These are phyloP conservation scores for Rhizophora apiculata DNA, from an alignment of 345 rosid genomes.

Conservation along the genomic window DNA sequence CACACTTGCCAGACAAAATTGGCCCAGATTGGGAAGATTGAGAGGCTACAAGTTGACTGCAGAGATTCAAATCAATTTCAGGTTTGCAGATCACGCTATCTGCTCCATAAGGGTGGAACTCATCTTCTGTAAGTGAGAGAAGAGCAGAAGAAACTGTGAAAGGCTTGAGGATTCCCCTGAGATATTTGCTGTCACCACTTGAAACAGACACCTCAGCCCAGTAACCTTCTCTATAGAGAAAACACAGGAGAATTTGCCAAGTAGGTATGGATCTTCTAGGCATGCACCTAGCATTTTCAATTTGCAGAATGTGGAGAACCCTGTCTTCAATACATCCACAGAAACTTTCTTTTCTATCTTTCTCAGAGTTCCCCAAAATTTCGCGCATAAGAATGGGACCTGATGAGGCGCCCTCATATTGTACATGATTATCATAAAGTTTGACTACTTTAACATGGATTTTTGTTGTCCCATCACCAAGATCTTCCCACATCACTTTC, in stretches of 20 bases:
- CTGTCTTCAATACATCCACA: conserved; percentile 53
- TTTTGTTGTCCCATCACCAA: conserved; percentile 34
- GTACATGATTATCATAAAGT: conserved; percentile 34
- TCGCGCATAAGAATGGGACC: conserved; percentile 52
- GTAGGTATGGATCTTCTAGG: conserved; percentile 44
- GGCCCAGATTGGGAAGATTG: conserved; percentile 24
- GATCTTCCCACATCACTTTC: conserved; percentile 25
- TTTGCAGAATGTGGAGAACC: conserved; percentile 51
- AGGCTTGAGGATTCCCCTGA: conserved; percentile 71
- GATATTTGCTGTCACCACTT: conserved; percentile 34
- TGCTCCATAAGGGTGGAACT: conserved; percentile 18
- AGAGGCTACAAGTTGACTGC: conserved; percentile 16
- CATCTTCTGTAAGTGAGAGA: conserved; percentile 38
- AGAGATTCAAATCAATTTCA: conserved; percentile 12
- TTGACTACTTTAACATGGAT: conserved; percentile 51
- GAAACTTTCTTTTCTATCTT: conserved; percentile 29
- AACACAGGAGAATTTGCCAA: conserved; percentile 74
- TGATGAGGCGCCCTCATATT: conserved; percentile 32
- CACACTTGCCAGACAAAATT: conserved; percentile 14
- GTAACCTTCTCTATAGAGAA: conserved; percentile 63
- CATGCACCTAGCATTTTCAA: conserved; percentile 47
- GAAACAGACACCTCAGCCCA: conserved; percentile 62
- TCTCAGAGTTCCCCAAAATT: conserved; percentile 23
- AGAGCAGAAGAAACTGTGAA: conserved; percentile 64
- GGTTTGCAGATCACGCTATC: conserved; percentile 10